Evolutionary conservation across 306 rosid genomes (phyloP), one percentile per base, ranked within the genome.

Genomic region (Vigna trinervia): DNA sequence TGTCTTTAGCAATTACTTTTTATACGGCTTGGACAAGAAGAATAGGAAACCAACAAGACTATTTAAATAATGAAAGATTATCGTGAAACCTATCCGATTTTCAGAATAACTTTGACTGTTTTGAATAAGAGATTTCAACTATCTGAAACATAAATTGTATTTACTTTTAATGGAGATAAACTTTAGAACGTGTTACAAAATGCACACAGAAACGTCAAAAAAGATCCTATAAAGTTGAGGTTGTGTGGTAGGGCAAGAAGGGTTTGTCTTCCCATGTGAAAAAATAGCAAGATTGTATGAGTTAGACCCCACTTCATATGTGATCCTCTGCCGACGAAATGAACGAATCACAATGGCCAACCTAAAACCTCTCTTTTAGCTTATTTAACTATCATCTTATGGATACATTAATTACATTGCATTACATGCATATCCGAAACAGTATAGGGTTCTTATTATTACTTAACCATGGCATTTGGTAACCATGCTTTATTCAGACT

Each of bases 311-410:
- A 69, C 78, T 32, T 46, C 75, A 62, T 43, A 19, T 52, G 54
- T 74, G 12, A 32, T 62, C 70, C 60, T 77, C 86, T 82, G 83
- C 86, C 86, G 86, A 83, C 86, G 83, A 78, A 78, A 73, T 60
- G 3, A 81, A 76, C 73, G 51, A 69, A 75, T 61, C 74, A 61
- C 36, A 69, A 70, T 52, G 38, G 1, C 14, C 54, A 62, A 63
- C 12, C 11, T 26, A 12, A 57, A 47, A 12, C 36, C 62, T 52
- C 36, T 2, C 23, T 22, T 51, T 38, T 34, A 4, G 50, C 8
- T 41, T 43, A 32, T 39, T 22, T 74, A 17, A 11, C 32, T 8
- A 69, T 8, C 62, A 61, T 61, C 68, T 53, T 75, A 26, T 46
- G 23, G n/a, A 0, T 13, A 63, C 23, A 67, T 39, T 39, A 39